These are phyloP conservation scores for Taxillus chinensis DNA, from an alignment of 164 flowering plant genomes.

Conservation along the genomic window DNA sequence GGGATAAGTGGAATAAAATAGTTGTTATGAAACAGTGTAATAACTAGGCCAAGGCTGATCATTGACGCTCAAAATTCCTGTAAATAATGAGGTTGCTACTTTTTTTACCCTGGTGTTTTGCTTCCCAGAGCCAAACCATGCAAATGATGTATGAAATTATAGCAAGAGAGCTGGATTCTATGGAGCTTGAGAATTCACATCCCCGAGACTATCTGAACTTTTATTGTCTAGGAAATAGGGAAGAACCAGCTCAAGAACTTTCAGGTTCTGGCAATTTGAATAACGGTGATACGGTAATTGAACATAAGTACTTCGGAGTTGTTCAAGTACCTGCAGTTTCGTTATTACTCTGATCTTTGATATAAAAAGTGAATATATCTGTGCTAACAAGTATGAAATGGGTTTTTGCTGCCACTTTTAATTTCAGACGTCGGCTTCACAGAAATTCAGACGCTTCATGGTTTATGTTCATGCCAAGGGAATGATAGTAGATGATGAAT, in stretches of 20 bases:
- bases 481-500: constrained; percentile 68
- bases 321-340: too few relatives aligned
- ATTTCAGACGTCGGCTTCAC: constrained; percentile 32
- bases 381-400: background rate
- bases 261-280: constrained; percentile 8
- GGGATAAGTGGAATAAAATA: background rate
- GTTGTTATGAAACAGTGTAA: background rate
- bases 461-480: constrained; percentile 67
- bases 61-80: too few relatives aligned
- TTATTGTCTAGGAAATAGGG: constrained; percentile 65
- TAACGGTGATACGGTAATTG: constrained; percentile 21
- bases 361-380: too few relatives aligned
- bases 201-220: constrained; percentile 58
- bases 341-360: too few relatives aligned
- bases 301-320: background rate
- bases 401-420: background rate
- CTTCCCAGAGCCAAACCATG: constrained; percentile 56
- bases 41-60: too few relatives aligned
- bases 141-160: constrained; percentile 62
- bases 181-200: constrained; percentile 28
- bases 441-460: constrained; percentile 46
- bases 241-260: constrained; percentile 16
- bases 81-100: too few relatives aligned
- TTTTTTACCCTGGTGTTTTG: too few relatives aligned
- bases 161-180: constrained; percentile 34